Percentiles rank a stretch among this genome's conserved stretches.
Evolutionary conservation across 2,329 filamentous ascomycete species (phyloP).

Genomic region (Fusarium sp.): DNA sequence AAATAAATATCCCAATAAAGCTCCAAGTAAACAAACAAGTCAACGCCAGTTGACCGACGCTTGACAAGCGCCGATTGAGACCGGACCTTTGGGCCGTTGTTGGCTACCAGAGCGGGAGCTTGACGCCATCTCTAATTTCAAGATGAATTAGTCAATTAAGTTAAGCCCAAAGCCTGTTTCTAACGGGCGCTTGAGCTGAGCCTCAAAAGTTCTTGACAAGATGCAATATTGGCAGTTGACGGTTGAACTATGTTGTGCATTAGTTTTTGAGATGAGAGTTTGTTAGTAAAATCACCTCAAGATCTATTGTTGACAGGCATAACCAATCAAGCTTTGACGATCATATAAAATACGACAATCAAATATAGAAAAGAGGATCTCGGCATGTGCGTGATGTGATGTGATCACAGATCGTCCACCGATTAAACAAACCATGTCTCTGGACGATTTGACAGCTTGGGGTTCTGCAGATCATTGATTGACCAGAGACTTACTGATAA

Average conservation of each 20-base stretch:
- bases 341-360: neutral
- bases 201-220: neutral
- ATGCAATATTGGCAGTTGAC: neutral
- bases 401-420: neutral
- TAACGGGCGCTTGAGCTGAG: constrained; percentile 2
- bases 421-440: neutral
- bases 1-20: constrained; percentile 9
- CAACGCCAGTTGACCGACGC: neutral
- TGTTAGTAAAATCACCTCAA: neutral
- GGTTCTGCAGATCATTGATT: neutral
- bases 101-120: constrained; percentile 1
- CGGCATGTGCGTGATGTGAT: neutral
- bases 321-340: neutral
- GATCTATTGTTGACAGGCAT: neutral
- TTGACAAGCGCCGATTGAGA: neutral
- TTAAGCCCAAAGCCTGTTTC: neutral
- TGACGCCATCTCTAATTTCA: constrained; percentile 20
- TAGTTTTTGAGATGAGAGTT: neutral
- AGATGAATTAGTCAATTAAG: neutral
- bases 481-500: neutral
- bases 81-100: neutral
- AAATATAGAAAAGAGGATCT: neutral
- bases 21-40: constrained; percentile 15
- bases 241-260: neutral
- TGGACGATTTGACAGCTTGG: neutral